Evolutionary conservation across 2,329 filamentous ascomycete species (phyloP).

Genomic region (Fusarium concolor): DNA sequence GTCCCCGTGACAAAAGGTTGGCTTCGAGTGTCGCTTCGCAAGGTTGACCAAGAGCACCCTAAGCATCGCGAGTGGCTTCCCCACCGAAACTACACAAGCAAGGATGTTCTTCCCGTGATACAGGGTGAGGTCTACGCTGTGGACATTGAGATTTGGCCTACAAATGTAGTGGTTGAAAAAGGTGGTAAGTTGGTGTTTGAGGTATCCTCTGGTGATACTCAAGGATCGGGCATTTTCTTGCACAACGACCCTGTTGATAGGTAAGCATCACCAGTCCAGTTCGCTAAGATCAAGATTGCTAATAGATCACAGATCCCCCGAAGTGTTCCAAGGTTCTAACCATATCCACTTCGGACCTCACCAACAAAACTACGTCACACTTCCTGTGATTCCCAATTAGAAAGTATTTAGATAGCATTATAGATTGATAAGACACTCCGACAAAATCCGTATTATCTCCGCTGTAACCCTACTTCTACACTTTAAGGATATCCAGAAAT

Average conservation of each 20-base stretch:
- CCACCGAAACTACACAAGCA: slow-evolving; percentile 66
- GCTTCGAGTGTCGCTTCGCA: slow-evolving; percentile 69
- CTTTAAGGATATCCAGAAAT: background rate
- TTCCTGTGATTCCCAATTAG: slow-evolving; percentile 62
- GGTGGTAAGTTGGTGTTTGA: slow-evolving; percentile 68
- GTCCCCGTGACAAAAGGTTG: slow-evolving; percentile 73
- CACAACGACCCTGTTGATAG: slow-evolving; percentile 64
- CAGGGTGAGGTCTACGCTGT: slow-evolving; percentile 67
- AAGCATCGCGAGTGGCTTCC: slow-evolving; percentile 67
- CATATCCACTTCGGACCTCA: slow-evolving; percentile 64
- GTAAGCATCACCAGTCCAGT: slow-evolving; percentile 38
- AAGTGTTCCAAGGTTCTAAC: slow-evolving; percentile 59
- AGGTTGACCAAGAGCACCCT: slow-evolving; percentile 62
- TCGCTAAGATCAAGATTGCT: background rate
- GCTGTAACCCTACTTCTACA: no score
- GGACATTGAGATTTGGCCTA: slow-evolving; percentile 74
- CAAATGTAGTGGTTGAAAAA: slow-evolving; percentile 63
- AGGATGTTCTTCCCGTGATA: slow-evolving; percentile 66
- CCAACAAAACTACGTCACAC: slow-evolving; percentile 62
- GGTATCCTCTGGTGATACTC: slow-evolving; percentile 67
- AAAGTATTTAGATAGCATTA: background rate
- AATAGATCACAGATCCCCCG: slow-evolving; percentile 16
- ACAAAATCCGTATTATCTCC: no score
- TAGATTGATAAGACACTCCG: background rate
- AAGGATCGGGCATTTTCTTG: slow-evolving; percentile 67